A percentile compares a stretch with the other conserved stretches of the same genome.
phyloP scores from a whole-genome alignment of 805 yeast genomes.

The Monosporozyma aquatica region DNA sequence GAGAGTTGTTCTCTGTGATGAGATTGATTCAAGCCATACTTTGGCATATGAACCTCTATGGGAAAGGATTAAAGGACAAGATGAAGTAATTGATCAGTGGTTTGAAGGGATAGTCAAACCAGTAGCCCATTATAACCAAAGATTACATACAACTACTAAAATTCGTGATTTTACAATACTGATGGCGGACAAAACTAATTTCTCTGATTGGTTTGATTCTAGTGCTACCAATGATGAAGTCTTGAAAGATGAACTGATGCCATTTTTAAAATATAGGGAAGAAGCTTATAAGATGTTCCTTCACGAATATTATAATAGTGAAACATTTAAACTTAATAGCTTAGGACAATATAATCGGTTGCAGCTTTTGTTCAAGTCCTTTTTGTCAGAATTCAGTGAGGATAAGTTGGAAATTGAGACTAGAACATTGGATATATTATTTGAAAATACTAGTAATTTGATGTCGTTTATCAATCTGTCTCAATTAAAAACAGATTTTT shows the following conservation, averaged over 20 bases:
- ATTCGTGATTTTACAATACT: slow-evolving; percentile 20
- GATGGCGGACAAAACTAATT: not conserved
- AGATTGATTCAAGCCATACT: slow-evolving; percentile 12
- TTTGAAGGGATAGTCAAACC: slow-evolving; percentile 25
- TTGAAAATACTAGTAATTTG: slow-evolving; percentile 14
- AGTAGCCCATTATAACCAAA: slow-evolving; percentile 18
- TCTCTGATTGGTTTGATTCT: not conserved
- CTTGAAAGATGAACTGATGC: slow-evolving; percentile 15
- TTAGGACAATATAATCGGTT: slow-evolving; percentile 13
- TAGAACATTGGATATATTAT: slow-evolving; percentile 14
- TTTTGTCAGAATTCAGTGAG: not conserved
- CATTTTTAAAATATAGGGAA: slow-evolving; percentile 14
- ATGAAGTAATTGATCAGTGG: slow-evolving; percentile 18
- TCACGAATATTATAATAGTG: slow-evolving; percentile 9
- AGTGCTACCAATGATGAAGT: slow-evolving; percentile 4
- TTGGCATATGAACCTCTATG: slow-evolving; percentile 21
- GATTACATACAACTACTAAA: slow-evolving; percentile 8
- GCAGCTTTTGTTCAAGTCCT: slow-evolving; percentile 4
- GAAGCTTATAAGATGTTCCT: slow-evolving; percentile 11
- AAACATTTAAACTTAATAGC: slow-evolving; percentile 14
- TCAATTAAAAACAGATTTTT: slow-evolving; percentile 8
- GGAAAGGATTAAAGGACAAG: slow-evolving; percentile 3
- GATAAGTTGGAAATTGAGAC: slow-evolving; percentile 1
- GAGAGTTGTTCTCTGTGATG: slow-evolving; percentile 21
- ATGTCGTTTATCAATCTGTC: slow-evolving; percentile 3